These are phyloP conservation scores for Macaranga tanarius DNA, from an alignment of 441 rosid species.

Conservation along the genomic window DNA sequence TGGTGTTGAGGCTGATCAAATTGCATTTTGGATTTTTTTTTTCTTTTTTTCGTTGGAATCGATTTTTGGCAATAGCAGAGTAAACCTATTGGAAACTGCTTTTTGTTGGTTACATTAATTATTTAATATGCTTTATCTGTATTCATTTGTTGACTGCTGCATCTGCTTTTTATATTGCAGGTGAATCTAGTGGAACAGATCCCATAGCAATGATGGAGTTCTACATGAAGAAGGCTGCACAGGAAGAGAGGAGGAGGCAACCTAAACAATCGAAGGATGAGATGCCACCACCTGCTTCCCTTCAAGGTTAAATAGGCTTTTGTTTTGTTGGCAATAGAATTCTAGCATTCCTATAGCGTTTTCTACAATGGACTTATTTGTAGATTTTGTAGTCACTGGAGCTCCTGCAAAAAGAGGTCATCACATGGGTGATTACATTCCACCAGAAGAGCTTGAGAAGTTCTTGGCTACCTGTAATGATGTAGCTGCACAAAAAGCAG, in stretches of 20 bases:
- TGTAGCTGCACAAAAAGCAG: constrained; percentile 60
- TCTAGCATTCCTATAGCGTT: background rate
- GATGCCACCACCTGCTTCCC: constrained; percentile 96
- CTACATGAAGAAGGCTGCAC: constrained; percentile 96
- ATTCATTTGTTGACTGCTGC: background rate
- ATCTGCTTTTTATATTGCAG: constrained; percentile 27
- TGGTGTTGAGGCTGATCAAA: background rate
- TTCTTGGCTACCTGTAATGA: constrained; percentile 83
- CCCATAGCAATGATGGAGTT: constrained; percentile 98
- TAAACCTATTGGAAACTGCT: too few species aligned
- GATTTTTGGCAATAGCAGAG: too few species aligned
- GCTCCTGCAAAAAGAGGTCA: constrained; percentile 70
- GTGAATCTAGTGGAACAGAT: constrained; percentile 65
- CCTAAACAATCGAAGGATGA: constrained; percentile 95
- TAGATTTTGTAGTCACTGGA: constrained; percentile 11
- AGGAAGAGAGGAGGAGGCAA: constrained; percentile 84
- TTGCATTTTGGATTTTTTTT: too few species aligned
- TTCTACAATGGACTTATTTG: background rate
- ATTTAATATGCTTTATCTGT: background rate
- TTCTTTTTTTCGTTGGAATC: too few species aligned
- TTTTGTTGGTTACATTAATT: background rate
- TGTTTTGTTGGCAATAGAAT: background rate
- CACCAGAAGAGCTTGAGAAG: constrained; percentile 88
- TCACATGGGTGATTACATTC: constrained; percentile 99
- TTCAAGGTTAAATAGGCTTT: constrained; percentile 54